Evolutionary conservation across 2,329 filamentous ascomycete species (phyloP).

Genomic region (Pyrenophora teres): DNA sequence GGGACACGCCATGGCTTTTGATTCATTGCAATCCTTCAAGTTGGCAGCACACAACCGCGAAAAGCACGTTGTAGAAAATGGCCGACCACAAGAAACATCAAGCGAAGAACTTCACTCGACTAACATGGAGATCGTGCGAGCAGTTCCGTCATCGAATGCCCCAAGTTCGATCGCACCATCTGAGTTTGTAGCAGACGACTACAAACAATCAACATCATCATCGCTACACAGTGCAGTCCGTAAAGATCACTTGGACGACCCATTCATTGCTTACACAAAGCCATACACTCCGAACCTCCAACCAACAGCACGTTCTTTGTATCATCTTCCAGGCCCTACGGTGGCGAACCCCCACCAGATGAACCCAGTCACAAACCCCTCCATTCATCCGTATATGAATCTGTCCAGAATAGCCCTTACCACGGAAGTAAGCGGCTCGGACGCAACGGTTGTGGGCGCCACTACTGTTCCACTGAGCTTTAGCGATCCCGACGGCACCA

Average conservation of each 20-base stretch:
- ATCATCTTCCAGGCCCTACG: constrained; percentile 22
- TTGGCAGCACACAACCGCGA: constrained; percentile 48
- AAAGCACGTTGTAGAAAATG: constrained; percentile 15
- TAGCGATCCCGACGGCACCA: constrained; percentile 35
- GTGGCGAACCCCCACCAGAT: constrained; percentile 30
- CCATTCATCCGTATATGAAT: constrained; percentile 5
- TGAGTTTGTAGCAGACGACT: background rate
- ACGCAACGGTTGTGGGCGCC: constrained; percentile 14
- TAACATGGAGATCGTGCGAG: background rate
- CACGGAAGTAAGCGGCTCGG: background rate
- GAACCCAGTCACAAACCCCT: constrained; percentile 23
- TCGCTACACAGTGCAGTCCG: constrained; percentile 3
- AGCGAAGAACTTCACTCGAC: background rate
- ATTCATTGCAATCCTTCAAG: constrained; percentile 51
- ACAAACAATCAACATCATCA: background rate
- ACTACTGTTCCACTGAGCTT: constrained; percentile 22
- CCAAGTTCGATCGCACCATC: background rate
- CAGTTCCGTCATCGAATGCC: background rate
- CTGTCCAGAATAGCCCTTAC: too few relatives aligned
- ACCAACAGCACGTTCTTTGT: constrained; percentile 16
- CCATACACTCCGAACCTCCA: constrained; percentile 10
- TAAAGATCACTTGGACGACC: constrained; percentile 31
- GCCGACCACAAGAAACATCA: constrained; percentile 9
- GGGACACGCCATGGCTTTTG: constrained; percentile 41
- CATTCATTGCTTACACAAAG: constrained; percentile 26